These are phyloP conservation scores for Pichia manshurica DNA, from an alignment of 805 yeast species.

Conservation along the genomic window DNA sequence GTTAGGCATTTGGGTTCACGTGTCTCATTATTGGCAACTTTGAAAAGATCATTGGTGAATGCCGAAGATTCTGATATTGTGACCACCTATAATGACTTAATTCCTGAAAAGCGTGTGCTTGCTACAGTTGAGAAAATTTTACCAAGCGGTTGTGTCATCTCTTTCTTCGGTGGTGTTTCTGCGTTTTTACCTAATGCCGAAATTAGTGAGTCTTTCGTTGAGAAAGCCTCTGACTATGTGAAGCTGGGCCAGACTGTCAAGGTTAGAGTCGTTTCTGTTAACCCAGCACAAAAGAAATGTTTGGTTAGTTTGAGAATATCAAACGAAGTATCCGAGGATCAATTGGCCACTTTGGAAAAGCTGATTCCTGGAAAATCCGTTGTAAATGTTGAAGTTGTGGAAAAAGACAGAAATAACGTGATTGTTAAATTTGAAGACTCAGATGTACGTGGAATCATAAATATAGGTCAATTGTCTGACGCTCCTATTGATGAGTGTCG, in stretches of 20 bases:
- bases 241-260: constrained; percentile 78
- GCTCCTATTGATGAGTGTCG: constrained; percentile 70
- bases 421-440: constrained; percentile 53
- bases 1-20: constrained; percentile 35
- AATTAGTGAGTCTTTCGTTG: constrained; percentile 83
- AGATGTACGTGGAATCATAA: constrained; percentile 62
- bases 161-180: constrained; percentile 71
- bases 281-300: constrained; percentile 48
- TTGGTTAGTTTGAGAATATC: constrained; percentile 72
- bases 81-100: constrained; percentile 34
- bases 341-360: constrained; percentile 38
- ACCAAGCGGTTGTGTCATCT: constrained; percentile 73
- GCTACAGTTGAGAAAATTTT: constrained; percentile 72
- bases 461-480: constrained; percentile 72
- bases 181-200: constrained; percentile 86
- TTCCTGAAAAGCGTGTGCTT: constrained; percentile 46
- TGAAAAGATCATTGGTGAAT: constrained; percentile 79
- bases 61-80: constrained; percentile 51
- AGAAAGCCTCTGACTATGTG: constrained; percentile 69
- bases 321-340: constrained; percentile 43
- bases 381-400: constrained; percentile 55
- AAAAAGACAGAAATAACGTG: constrained; percentile 69
- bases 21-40: constrained; percentile 52
- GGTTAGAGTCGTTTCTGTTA: constrained; percentile 59
- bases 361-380: constrained; percentile 59